These are phyloP conservation scores for Wickerhamomyces alni DNA, from an alignment of 805 yeast genomes.

Conservation along the genomic window DNA sequence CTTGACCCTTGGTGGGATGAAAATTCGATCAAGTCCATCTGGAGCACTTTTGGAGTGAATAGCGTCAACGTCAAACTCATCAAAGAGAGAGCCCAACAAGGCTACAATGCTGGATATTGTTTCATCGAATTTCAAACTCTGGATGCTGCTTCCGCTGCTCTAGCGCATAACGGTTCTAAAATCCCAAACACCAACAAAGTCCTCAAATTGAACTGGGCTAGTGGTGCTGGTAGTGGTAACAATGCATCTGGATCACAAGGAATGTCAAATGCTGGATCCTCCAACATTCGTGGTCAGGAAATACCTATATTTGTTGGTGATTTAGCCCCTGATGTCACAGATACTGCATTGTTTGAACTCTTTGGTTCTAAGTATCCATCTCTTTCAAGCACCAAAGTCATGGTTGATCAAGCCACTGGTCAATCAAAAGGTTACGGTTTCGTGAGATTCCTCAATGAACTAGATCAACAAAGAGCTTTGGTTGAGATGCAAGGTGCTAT, in stretches of 20 bases:
- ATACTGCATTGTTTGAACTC: constrained; percentile 52
- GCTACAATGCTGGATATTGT: constrained; percentile 66
- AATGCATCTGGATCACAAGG: constrained; percentile 4
- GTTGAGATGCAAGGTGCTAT: constrained; percentile 77
- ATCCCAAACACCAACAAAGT: constrained; percentile 57
- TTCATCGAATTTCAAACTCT: constrained; percentile 67
- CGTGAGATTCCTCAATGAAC: constrained; percentile 63
- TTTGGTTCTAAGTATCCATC: constrained; percentile 70
- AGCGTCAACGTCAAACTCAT: constrained; percentile 60
- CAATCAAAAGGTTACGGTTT: constrained; percentile 84
- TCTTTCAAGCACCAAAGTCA: constrained; percentile 69
- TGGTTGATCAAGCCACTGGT: constrained; percentile 66
- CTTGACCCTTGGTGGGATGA: constrained; percentile 84
- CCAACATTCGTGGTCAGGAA: constrained; percentile 29
- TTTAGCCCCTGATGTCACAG: constrained; percentile 67
- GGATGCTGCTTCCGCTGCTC: constrained; percentile 58
- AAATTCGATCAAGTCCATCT: constrained; percentile 52
- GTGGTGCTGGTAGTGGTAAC: constrained; percentile 40
- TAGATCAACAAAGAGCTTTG: constrained; percentile 67
- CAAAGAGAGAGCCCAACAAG: constrained; percentile 44
- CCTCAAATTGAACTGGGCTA: constrained; percentile 79
- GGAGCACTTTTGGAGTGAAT: constrained; percentile 65
- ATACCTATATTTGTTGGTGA: constrained; percentile 84
- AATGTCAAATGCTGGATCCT: constrained; percentile 1
- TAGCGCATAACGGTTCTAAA: constrained; percentile 58